A percentile compares a stretch with the other conserved stretches of the same genome.
Evolutionary conservation across 768 basidiomycete species (phyloP).

Genomic region (Lactarius tabidus): DNA sequence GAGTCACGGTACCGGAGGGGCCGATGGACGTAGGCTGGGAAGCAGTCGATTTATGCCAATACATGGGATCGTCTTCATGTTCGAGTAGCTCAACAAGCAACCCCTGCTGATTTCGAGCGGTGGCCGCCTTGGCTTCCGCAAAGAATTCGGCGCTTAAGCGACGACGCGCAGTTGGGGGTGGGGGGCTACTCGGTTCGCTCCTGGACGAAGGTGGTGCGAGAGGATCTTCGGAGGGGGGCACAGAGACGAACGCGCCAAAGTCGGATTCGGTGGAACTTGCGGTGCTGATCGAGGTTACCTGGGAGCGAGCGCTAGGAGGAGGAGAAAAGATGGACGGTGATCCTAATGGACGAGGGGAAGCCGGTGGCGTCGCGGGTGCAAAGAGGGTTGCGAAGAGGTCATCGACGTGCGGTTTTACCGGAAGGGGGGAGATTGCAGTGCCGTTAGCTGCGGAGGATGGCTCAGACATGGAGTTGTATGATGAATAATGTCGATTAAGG

Average conservation of each 20-base stretch:
- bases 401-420: constrained; percentile 27
- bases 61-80: constrained; percentile 69
- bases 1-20: constrained; percentile 16
- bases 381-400: constrained; percentile 37
- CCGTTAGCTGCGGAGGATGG: constrained; percentile 21
- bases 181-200: background rate
- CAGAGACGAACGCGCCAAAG: constrained; percentile 60
- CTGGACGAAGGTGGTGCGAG: constrained; percentile 27
- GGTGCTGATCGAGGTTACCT: constrained; percentile 15
- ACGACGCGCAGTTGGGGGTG: background rate
- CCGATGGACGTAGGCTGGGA: background rate
- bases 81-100: constrained; percentile 61
- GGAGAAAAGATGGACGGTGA: constrained; percentile 9
- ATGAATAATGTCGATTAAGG: background rate
- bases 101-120: constrained; percentile 47
- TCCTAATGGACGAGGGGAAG: constrained; percentile 29
- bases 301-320: constrained; percentile 3
- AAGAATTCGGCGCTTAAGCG: constrained; percentile 38
- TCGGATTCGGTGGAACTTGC: constrained; percentile 37
- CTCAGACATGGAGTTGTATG: background rate
- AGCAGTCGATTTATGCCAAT: constrained; percentile 33
- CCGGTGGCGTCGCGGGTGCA: constrained; percentile 34
- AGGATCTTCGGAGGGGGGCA: constrained; percentile 51
- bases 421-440: background rate
- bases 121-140: constrained; percentile 50